Evolutionary conservation across 2,329 filamentous ascomycete genomes (phyloP).

Genomic region (Venturia asperata): DNA sequence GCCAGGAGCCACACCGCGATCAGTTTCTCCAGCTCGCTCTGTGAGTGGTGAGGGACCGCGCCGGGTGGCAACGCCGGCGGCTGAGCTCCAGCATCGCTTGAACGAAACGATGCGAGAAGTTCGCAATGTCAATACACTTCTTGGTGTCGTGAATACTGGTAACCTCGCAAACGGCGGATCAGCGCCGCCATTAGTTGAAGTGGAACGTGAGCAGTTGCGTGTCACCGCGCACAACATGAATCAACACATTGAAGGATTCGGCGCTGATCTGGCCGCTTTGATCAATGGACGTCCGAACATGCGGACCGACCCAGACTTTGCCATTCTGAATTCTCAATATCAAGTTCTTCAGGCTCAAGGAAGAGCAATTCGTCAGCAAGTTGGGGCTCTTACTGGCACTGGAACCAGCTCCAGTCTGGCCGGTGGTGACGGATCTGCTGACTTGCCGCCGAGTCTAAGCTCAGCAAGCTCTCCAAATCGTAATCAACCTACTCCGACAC

Average conservation of each 20-base stretch:
- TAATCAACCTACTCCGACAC: not conserved
- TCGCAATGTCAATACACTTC: conserved; percentile 13
- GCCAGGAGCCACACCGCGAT: conserved; percentile 10
- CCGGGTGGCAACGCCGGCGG: conserved; percentile 15
- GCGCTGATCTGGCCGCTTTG: conserved; percentile 6
- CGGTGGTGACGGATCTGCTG: not conserved
- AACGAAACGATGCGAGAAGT: conserved; percentile 15
- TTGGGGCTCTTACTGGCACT: not conserved
- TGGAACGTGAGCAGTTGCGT: conserved; percentile 7
- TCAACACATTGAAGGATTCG: conserved; percentile 18
- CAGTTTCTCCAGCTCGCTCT: conserved; percentile 14
- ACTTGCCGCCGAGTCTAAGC: not conserved
- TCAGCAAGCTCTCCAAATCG: not conserved
- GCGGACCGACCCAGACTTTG: conserved; percentile 14
- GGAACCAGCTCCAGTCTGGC: not conserved
- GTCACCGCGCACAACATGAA: conserved; percentile 13
- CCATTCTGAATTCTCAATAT: not conserved
- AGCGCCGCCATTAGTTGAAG: conserved; percentile 8
- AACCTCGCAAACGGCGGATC: conserved; percentile 2
- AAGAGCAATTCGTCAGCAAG: conserved; percentile 3
- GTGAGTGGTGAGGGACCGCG: conserved; percentile 16
- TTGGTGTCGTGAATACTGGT: conserved; percentile 9
- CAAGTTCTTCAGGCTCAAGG: conserved; percentile 15
- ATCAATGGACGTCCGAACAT: conserved; percentile 16
- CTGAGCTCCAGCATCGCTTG: conserved; percentile 16